Base-by-base conservation (phyloP, 768 basidiomycete species). In the Hebeloma cylindrosporum region DNA sequence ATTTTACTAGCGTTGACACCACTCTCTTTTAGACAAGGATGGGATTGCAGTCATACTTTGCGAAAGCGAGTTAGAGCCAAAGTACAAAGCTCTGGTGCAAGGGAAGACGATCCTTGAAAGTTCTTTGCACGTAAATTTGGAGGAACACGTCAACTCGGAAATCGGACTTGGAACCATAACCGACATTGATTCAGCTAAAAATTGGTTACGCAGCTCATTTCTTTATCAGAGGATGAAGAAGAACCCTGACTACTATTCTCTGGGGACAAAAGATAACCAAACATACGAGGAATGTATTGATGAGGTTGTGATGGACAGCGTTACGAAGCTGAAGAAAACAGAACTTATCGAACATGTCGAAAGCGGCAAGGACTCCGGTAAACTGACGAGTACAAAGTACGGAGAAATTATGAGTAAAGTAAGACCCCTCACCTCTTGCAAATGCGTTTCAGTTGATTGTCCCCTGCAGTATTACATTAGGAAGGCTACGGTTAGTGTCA, bases 111-210 rank as follows among this genome's bases (percentile, higher is more conserved):
- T 85, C 11, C 72, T 99, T 25, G 95, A 97, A 66, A 93, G 90
- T 58, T 84, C 75, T 47, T 77, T 94, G 7, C 93, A 96, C 63
- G 67, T 69, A 37, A 88, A 89, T 59, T 77, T 99, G 5, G 69
- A 82, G 3, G 95, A 98, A 61, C 93, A 97, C 62, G 67, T 99
- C 52, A 97, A 97, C 58, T 92, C 92, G 2, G 95, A 99, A 67
- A 86, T 97, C 43, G 85, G 85, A 0, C 74, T 97, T 7, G 79
- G 83, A 2, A 93, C 94, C 0, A 93, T 99, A 57, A 80, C 74
- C 3, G 72, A 76, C 53, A 48, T 88, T 3, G 63, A 73, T 2
- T 78, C 76, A 5, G 95, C 93, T 1, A 87, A 86, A 54, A 68
- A 74, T 11, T 99, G 96, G 96, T 66, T 95, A 18, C 77, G 73